These are phyloP conservation scores for Microbotryum silenes-acaulis DNA, from an alignment of 1,284 basidiomycete genomes.

Conservation along the genomic window DNA sequence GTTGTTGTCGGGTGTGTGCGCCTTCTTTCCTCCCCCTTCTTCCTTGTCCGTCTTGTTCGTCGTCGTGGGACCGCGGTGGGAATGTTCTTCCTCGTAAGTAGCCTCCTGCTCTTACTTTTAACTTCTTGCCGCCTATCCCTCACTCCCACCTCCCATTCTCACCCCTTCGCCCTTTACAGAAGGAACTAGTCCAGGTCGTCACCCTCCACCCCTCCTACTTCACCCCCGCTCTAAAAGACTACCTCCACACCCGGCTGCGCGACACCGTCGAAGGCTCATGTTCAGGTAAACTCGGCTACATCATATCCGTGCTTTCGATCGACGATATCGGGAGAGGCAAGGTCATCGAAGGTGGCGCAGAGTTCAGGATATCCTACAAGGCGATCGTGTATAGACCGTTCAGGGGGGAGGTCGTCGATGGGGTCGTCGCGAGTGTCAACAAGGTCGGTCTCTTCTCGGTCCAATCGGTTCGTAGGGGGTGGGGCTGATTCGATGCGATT, in stretches of 20 bases:
- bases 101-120: background rate
- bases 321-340: constrained; percentile 35
- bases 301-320: constrained; percentile 81
- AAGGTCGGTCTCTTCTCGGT: constrained; percentile 56
- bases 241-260: constrained; percentile 85
- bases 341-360: constrained; percentile 68
- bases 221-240: constrained; percentile 87
- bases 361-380: constrained; percentile 33
- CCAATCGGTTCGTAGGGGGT: background rate
- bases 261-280: constrained; percentile 97
- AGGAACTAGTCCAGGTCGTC: constrained; percentile 90
- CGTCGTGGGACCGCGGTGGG: too few species aligned
- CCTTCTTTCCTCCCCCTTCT: too few species aligned
- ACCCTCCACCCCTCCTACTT: constrained; percentile 96
- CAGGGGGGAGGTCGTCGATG: constrained; percentile 97
- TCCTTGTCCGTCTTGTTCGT: too few species aligned
- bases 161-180: constrained; percentile 48
- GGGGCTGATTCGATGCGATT: background rate
- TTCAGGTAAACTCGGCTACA: constrained; percentile 90
- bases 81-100: constrained; percentile 10
- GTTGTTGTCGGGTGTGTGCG: too few species aligned
- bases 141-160: background rate
- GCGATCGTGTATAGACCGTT: constrained; percentile 97
- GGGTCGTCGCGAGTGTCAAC: constrained; percentile 89
- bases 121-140: background rate